These are phyloP conservation scores for Ceratocystis cacaofunesta DNA, from an alignment of 2,329 filamentous ascomycete species.

Conservation along the genomic window DNA sequence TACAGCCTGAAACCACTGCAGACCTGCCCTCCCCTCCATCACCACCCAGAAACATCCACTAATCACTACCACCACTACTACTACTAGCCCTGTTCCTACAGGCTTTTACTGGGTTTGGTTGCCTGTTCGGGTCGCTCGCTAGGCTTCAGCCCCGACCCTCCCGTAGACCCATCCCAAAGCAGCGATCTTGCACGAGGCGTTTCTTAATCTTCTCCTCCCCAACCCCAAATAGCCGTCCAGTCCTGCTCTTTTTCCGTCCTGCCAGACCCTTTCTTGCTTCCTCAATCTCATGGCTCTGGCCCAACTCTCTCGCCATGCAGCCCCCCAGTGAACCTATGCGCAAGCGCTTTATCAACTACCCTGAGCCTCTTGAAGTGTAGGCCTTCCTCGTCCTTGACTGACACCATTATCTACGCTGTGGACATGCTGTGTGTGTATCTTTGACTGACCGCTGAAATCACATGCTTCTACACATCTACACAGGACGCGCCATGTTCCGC, in stretches of 20 bases:
- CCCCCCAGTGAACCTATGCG: slow-evolving; percentile 7
- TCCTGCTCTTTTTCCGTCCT: neutral
- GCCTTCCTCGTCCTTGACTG: slow-evolving; percentile 9
- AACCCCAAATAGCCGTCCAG: neutral
- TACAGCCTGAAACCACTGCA: too few species aligned
- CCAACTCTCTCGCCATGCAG: neutral
- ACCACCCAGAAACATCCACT: too few species aligned
- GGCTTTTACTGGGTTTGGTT: neutral
- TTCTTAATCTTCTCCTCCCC: neutral
- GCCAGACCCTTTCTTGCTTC: neutral
- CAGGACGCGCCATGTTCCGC: neutral
- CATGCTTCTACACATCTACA: neutral
- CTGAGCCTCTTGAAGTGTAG: slow-evolving; percentile 25
- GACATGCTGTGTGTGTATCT: neutral
- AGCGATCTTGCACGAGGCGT: neutral
- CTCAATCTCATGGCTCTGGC: neutral
- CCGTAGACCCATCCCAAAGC: neutral
- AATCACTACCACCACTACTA: neutral
- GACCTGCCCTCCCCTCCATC: too few species aligned
- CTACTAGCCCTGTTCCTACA: neutral
- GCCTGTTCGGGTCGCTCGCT: neutral
- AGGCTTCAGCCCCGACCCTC: neutral
- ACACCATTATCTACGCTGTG: too few species aligned
- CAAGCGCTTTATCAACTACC: slow-evolving; percentile 25
- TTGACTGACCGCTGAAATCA: neutral